These are phyloP conservation scores for Chaetomium globosum DNA, from an alignment of 2,329 filamentous ascomycete genomes.

Conservation along the genomic window DNA sequence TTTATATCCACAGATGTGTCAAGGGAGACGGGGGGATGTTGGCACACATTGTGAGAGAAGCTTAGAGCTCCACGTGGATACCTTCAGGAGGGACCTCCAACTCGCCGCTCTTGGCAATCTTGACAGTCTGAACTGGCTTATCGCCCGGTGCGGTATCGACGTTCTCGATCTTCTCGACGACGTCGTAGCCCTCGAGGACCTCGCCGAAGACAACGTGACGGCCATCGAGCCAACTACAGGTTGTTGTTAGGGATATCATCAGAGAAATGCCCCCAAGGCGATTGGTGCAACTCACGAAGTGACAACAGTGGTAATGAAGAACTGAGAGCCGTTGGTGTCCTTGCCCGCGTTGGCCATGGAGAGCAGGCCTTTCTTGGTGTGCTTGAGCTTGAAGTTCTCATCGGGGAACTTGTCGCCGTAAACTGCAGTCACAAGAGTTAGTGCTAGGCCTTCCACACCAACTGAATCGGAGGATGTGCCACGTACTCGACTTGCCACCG, in stretches of 20 bases:
- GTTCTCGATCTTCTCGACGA: conserved; percentile 78
- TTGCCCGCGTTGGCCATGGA: conserved; percentile 85
- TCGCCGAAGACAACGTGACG: conserved; percentile 87
- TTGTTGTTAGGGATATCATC: conserved; percentile 16
- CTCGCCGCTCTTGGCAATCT: conserved; percentile 82
- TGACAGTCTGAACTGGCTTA: conserved; percentile 69
- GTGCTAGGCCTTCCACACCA: neutral
- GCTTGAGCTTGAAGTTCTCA: conserved; percentile 95
- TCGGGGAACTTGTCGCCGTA: conserved; percentile 83
- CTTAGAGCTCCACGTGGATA: conserved; percentile 86
- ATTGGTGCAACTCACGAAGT: conserved; percentile 61
- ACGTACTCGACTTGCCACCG: conserved; percentile 80
- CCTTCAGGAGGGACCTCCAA: conserved; percentile 83
- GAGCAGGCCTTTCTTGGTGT: conserved; percentile 79
- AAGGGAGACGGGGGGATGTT: conserved; percentile 16
- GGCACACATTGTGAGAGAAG: conserved; percentile 36
- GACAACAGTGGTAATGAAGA: conserved; percentile 85
- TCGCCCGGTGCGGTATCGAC: conserved; percentile 66
- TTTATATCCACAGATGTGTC: conserved; percentile 5
- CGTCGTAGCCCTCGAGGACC: conserved; percentile 81
- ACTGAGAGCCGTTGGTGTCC: conserved; percentile 87
- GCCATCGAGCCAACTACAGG: conserved; percentile 73
- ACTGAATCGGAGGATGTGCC: neutral
- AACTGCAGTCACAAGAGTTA: conserved; percentile 51
- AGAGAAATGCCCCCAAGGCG: neutral